Conservation (phyloP, 768 basidiomycete genomes). For the Suillus lakei region DNA sequence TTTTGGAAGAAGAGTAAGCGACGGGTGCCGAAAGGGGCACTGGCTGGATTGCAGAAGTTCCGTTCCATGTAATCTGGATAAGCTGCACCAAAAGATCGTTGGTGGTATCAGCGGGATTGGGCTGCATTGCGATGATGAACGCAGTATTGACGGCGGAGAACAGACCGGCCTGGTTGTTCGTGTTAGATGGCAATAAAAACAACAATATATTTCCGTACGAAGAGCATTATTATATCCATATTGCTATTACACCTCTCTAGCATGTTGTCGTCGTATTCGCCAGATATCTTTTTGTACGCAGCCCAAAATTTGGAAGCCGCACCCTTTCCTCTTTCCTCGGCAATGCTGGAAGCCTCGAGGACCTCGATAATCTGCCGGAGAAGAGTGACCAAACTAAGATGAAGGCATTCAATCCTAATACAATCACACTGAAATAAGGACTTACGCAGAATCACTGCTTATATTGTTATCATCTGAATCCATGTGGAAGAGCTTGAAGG, state of each 20-base stretch:
- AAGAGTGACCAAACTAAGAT: background rate
- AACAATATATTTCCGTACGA: background rate
- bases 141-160: constrained; percentile 20
- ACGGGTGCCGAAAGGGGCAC: background rate
- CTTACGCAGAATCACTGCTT: background rate
- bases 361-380: background rate
- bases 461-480: background rate
- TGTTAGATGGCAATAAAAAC: background rate
- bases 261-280: background rate
- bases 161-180: constrained; percentile 13
- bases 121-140: constrained; percentile 19
- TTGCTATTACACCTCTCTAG: background rate
- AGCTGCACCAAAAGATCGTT: constrained; percentile 13
- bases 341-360: background rate
- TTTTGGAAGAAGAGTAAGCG: background rate
- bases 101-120: constrained; percentile 17
- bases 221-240: background rate
- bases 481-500: background rate
- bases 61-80: constrained; percentile 8
- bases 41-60: background rate
- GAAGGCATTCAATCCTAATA: background rate
- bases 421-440: background rate
- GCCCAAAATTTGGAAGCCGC: background rate
- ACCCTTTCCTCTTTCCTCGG: background rate
- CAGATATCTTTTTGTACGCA: background rate